Evolutionary conservation across 2,329 filamentous ascomycete species (phyloP).

Genomic region (Didymella arachidicola): DNA sequence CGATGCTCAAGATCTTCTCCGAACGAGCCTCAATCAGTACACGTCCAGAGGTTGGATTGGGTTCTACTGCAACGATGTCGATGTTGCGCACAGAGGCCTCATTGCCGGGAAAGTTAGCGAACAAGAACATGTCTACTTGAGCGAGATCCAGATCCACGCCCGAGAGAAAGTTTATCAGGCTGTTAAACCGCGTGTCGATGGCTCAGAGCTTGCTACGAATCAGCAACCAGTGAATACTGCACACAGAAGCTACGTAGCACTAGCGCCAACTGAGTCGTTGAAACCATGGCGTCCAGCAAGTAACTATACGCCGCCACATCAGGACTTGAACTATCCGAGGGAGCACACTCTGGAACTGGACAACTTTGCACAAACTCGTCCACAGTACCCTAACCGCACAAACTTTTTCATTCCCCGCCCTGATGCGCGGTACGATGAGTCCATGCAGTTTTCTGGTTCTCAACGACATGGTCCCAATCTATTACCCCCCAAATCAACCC

Average conservation of each 20-base stretch:
- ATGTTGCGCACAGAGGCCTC: background rate
- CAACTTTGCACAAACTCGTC: conserved; percentile 1
- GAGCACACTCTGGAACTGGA: background rate
- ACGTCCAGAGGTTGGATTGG: background rate
- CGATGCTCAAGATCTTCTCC: background rate
- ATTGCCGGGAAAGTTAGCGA: background rate
- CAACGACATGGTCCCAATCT: no score
- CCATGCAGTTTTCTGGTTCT: background rate
- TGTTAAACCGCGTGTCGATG: no score
- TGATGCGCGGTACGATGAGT: conserved; percentile 1
- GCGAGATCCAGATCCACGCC: conserved; percentile 1
- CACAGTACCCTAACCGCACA: background rate
- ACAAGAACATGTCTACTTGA: background rate
- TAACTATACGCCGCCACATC: background rate
- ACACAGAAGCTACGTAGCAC: background rate
- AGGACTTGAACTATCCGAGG: background rate
- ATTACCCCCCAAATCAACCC: no score
- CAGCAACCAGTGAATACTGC: background rate
- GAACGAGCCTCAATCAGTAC: background rate
- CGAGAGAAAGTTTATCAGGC: background rate
- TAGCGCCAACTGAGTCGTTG: background rate
- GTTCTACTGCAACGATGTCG: background rate
- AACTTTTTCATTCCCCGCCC: background rate
- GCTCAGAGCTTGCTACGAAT: no score
- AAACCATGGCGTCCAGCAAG: background rate